These are phyloP conservation scores for Comarum palustre DNA, from an alignment of 306 rosid species.

Conservation along the genomic window DNA sequence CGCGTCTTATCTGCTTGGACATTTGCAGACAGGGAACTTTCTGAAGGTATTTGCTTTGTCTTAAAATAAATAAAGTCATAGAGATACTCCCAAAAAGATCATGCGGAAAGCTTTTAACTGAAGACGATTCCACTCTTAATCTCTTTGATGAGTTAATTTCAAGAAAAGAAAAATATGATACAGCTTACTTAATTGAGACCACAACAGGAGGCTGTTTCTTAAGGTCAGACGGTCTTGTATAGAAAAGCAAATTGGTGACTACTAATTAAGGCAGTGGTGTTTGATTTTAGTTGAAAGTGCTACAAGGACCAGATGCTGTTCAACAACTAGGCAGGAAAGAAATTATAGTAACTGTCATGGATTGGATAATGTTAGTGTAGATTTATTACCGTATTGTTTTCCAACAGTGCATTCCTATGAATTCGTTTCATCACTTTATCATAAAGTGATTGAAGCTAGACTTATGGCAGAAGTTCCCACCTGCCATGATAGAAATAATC, in stretches of 20 bases:
- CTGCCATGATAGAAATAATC: neutral
- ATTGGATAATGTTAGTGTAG: neutral
- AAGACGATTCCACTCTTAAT: neutral
- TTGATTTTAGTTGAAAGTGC: neutral
- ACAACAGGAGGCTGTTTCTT: neutral
- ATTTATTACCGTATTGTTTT: neutral
- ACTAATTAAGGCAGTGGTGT: neutral
- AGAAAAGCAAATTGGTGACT: neutral
- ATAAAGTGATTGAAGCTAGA: neutral
- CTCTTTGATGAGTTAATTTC: neutral
- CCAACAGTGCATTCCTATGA: neutral
- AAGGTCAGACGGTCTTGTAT: neutral
- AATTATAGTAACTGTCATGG: neutral
- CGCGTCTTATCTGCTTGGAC: slow-evolving; percentile 16
- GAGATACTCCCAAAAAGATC: neutral
- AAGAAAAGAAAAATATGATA: neutral
- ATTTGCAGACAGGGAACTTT: slow-evolving; percentile 8
- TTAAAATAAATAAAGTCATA: slow-evolving; percentile 9
- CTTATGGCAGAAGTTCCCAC: neutral
- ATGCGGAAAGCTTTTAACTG: neutral
- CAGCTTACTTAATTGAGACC: neutral
- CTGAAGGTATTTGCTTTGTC: slow-evolving; percentile 24
- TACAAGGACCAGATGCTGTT: slow-evolving; percentile 3
- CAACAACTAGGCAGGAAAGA: neutral
- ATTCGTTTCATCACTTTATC: neutral